These are phyloP conservation scores for Fagopyrum esculentum DNA, from an alignment of 148 eudicot species.

Conservation along the genomic window DNA sequence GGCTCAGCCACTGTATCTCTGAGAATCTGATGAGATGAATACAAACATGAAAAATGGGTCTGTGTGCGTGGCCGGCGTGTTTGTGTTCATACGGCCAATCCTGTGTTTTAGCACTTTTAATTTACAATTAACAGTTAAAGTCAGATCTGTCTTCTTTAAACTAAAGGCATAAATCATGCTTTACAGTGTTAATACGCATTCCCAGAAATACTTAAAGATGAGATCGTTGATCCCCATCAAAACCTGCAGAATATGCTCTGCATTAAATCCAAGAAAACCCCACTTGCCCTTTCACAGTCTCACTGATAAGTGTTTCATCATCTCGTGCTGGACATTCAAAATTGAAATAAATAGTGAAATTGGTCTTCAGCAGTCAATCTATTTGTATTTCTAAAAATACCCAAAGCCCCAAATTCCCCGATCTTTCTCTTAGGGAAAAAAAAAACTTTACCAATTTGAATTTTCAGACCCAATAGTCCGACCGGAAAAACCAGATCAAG, in stretches of 20 bases:
- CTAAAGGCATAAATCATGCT: no score
- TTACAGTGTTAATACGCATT: no score
- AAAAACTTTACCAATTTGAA: not conserved
- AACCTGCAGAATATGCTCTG: not conserved
- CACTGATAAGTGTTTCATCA: not conserved
- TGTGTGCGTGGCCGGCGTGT: no score
- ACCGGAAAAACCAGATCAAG: not conserved
- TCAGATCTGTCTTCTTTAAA: no score
- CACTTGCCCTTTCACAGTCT: not conserved
- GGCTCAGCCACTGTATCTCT: no score
- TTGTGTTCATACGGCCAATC: not conserved
- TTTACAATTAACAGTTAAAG: not conserved
- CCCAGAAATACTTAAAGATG: no score
- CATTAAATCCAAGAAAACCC: not conserved
- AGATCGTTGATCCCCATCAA: not conserved
- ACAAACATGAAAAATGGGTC: not conserved
- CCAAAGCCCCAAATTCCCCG: not conserved
- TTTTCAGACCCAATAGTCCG: not conserved
- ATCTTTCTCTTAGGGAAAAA: not conserved
- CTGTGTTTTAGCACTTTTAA: not conserved
- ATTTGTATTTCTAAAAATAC: not conserved
- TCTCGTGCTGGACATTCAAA: not conserved
- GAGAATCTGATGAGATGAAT: not conserved
- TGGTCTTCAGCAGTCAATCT: not conserved
- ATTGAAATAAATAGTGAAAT: not conserved